Percentiles rank a stretch among this genome's conserved stretches.
Conservation (phyloP, 768 basidiomycete genomes). For the Trametes maxima region DNA sequence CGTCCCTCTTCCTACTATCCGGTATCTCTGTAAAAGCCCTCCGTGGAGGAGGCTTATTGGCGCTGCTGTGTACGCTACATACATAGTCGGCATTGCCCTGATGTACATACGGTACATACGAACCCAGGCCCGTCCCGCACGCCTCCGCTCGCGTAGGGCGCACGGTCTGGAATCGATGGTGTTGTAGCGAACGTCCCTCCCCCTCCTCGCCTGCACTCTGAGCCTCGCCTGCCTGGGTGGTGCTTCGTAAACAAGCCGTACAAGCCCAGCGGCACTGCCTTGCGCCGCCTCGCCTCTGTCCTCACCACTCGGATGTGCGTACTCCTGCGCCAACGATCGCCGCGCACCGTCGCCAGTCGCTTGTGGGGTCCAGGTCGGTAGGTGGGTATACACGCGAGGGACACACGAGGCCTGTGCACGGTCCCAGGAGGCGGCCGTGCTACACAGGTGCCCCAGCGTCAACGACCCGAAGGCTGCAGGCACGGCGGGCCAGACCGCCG, state of each 20-base stretch:
- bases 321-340: too few species aligned
- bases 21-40: constrained; percentile 17
- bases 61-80: constrained; percentile 17
- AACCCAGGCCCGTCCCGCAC: background rate
- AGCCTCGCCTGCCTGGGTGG: background rate
- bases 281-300: too few species aligned
- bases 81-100: constrained; percentile 7
- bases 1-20: background rate
- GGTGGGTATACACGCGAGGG: too few species aligned
- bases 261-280: too few species aligned
- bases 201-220: background rate
- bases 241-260: too few species aligned
- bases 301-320: too few species aligned
- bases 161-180: constrained; percentile 1
- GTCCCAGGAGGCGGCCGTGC: too few species aligned
- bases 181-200: constrained; percentile 5
- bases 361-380: too few species aligned
- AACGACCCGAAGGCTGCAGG: too few species aligned
- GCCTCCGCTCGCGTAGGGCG: background rate
- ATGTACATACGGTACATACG: constrained; percentile 4
- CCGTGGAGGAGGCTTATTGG: constrained; percentile 15
- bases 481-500: background rate
- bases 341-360: too few species aligned
- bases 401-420: too few species aligned
- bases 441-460: too few species aligned